Evolutionary conservation across 495 filamentous ascomycete species (phyloP).

Genomic region (Cercophora newfieldiana): DNA sequence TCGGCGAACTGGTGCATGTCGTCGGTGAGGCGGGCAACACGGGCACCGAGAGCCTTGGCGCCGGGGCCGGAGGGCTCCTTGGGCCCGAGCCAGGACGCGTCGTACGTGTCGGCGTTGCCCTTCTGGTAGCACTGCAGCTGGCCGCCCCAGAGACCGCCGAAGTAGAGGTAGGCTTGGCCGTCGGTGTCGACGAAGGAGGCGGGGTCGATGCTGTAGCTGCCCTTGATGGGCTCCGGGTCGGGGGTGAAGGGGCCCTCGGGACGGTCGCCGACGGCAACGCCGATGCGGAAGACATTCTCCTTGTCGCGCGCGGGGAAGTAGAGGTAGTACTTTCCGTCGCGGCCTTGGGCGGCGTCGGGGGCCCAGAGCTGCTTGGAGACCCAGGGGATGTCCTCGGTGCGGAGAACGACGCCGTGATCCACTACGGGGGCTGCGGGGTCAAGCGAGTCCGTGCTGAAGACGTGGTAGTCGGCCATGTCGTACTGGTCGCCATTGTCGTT

Average conservation of each 20-base stretch:
- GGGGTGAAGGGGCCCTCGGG: slow-evolving; percentile 60
- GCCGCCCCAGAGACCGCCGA: slow-evolving; percentile 71
- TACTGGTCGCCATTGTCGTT: slow-evolving; percentile 85
- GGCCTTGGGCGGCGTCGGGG: slow-evolving; percentile 56
- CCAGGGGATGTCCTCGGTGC: slow-evolving; percentile 59
- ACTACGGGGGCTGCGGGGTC: slow-evolving; percentile 50
- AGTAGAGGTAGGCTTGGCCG: slow-evolving; percentile 61
- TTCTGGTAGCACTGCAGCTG: slow-evolving; percentile 59
- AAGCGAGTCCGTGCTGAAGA: slow-evolving; percentile 54
- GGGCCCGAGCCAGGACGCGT: slow-evolving; percentile 46
- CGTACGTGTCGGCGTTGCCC: slow-evolving; percentile 47
- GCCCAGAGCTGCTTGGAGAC: slow-evolving; percentile 65
- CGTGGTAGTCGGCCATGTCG: slow-evolving; percentile 74
- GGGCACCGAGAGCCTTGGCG: slow-evolving; percentile 54
- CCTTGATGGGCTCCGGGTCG: slow-evolving; percentile 58
- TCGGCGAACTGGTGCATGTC: slow-evolving; percentile 62
- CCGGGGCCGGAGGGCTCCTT: slow-evolving; percentile 56
- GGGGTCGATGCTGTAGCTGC: slow-evolving; percentile 64
- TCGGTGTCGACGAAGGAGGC: slow-evolving; percentile 65
- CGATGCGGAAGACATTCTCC: slow-evolving; percentile 62
- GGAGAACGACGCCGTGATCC: slow-evolving; percentile 61
- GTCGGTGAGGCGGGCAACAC: slow-evolving; percentile 59
- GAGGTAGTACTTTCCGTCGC: slow-evolving; percentile 62
- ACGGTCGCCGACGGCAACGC: slow-evolving; percentile 54
- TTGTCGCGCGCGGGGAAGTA: slow-evolving; percentile 65